A percentile compares a stretch with the other conserved stretches of the same genome.
Conservation (phyloP, 176 grass and related monocot genomes). For the Oryza nivara region DNA sequence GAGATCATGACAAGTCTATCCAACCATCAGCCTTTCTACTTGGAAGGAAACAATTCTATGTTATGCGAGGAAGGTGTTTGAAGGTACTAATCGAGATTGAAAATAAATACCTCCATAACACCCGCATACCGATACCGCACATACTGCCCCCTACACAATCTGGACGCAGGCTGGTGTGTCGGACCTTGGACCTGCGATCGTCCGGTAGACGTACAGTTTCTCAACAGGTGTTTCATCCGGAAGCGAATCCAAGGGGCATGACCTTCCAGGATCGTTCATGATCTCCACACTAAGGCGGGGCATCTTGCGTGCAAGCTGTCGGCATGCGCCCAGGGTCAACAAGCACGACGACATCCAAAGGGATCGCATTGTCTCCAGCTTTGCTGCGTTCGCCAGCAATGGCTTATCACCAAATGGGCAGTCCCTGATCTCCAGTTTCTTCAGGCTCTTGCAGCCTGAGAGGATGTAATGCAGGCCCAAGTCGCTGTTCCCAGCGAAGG, state of each 20-base stretch:
- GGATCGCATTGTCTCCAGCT: constrained; percentile 92
- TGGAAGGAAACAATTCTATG: constrained; percentile 34
- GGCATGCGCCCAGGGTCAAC: constrained; percentile 67
- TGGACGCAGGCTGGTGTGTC: constrained; percentile 66
- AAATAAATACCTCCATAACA: constrained; percentile 41
- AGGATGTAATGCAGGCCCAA: constrained; percentile 67
- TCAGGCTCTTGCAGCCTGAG: constrained; percentile 75
- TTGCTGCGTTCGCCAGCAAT: constrained; percentile 65
- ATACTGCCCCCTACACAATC: constrained; percentile 36
- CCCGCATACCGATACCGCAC: background rate
- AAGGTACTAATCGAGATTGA: constrained; percentile 44
- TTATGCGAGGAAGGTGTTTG: constrained; percentile 38
- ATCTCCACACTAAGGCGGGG: constrained; percentile 70
- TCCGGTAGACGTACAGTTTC: constrained; percentile 72
- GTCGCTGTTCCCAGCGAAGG: constrained; percentile 67
- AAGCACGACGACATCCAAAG: constrained; percentile 85
- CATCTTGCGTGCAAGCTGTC: constrained; percentile 67
- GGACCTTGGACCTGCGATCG: constrained; percentile 61
- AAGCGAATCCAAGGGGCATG: constrained; percentile 46
- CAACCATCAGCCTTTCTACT: constrained; percentile 45
- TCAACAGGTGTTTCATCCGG: constrained; percentile 56
- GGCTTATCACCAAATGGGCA: constrained; percentile 74
- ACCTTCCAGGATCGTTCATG: constrained; percentile 51
- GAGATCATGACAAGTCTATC: constrained; percentile 21
- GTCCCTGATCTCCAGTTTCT: constrained; percentile 80